Percentiles rank a stretch among this genome's conserved stretches.
Conservation (phyloP, 805 yeast species). For the Komagataella pastoris region DNA sequence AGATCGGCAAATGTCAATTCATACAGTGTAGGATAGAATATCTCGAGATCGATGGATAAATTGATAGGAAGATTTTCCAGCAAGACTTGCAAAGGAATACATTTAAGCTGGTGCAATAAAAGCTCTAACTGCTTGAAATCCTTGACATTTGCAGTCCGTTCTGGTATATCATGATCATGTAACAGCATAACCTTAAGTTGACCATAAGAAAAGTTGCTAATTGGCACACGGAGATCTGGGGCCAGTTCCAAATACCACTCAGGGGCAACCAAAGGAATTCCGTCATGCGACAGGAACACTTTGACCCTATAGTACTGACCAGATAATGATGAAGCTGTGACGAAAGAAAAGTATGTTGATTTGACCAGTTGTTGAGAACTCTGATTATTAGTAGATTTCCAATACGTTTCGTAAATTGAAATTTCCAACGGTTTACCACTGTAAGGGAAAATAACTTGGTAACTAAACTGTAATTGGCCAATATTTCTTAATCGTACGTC, state of each 20-base stretch:
- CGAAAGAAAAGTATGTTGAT: conserved; percentile 43
- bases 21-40: conserved; percentile 55
- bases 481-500: conserved; percentile 72
- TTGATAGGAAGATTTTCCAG: conserved; percentile 40
- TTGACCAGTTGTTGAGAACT: conserved; percentile 8
- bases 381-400: conserved; percentile 76
- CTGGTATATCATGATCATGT: conserved; percentile 7
- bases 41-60: conserved; percentile 60
- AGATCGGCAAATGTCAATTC: conserved; percentile 18
- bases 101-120: conserved; percentile 30
- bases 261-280: conserved; percentile 77
- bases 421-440: conserved; percentile 75
- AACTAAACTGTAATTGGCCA: conserved; percentile 68
- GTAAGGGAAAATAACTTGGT: conserved; percentile 82
- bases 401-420: conserved; percentile 87
- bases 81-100: conserved; percentile 44
- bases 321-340: conserved; percentile 80
- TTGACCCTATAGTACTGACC: conserved; percentile 67
- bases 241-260: conserved; percentile 36
- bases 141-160: conserved; percentile 4
- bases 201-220: conserved; percentile 42
- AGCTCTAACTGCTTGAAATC: conserved; percentile 25
- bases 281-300: conserved; percentile 66
- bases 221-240: conserved; percentile 38
- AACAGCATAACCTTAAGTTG: conserved; percentile 21